Percentiles rank a stretch among this genome's conserved stretches.
Evolutionary conservation across 2,329 filamentous ascomycete genomes (phyloP).

Genomic region (Xylariaceae sp.): DNA sequence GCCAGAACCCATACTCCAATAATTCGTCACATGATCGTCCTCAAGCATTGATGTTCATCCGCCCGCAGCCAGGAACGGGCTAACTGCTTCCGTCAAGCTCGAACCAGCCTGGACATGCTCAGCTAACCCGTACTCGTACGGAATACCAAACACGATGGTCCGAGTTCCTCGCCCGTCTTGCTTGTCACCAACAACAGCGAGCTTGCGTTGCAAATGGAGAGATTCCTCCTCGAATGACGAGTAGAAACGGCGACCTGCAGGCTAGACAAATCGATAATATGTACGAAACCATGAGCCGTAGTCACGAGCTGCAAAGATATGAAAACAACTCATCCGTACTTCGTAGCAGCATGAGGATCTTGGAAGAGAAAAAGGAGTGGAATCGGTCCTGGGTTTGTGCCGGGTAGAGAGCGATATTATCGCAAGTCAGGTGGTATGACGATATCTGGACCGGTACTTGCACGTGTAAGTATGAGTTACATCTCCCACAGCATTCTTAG

Average conservation of each 20-base stretch:
- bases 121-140: not conserved
- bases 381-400: too few relatives aligned
- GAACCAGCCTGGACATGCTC: conserved; percentile 5
- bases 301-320: too few relatives aligned
- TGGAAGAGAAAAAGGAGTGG: not conserved
- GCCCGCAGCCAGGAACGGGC: not conserved
- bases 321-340: not conserved
- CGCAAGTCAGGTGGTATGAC: too few relatives aligned
- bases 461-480: too few relatives aligned
- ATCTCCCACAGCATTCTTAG: too few relatives aligned
- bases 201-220: not conserved
- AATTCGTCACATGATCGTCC: conserved; percentile 14
- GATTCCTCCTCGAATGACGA: not conserved
- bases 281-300: too few relatives aligned
- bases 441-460: too few relatives aligned
- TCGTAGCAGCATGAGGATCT: not conserved
- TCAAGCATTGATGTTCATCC: not conserved
- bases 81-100: conserved; percentile 2
- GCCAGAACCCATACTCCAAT: conserved; percentile 3
- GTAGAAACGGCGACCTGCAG: not conserved
- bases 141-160: not conserved
- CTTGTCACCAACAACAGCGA: not conserved
- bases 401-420: too few relatives aligned
- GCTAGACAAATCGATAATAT: too few relatives aligned
- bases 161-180: not conserved